A percentile compares a stretch with the other conserved stretches of the same genome.
Conservation (phyloP, 139 green algal species). For the Chloropicon primus region DNA sequence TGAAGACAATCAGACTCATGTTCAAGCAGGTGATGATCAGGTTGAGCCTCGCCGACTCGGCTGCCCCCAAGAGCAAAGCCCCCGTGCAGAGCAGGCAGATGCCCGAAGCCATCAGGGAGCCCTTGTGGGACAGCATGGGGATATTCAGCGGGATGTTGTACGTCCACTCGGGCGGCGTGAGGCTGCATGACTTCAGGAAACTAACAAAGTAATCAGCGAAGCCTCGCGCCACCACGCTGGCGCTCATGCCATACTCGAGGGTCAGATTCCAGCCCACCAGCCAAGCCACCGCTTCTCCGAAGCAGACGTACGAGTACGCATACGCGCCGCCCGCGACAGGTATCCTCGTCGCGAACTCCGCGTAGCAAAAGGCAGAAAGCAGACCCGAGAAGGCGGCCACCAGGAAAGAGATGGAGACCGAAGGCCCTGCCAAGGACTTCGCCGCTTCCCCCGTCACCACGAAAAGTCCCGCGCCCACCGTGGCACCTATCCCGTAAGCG, state of each 20-base stretch:
- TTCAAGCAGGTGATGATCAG: not conserved
- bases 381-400: slow-evolving; percentile 10
- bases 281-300: slow-evolving; percentile 19
- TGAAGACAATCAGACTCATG: slow-evolving; percentile 7
- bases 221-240: slow-evolving; percentile 12
- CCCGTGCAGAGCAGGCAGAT: not conserved
- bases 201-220: slow-evolving; percentile 18
- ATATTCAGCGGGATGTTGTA: not conserved
- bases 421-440: slow-evolving; percentile 3
- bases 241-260: slow-evolving; percentile 21
- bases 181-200: not conserved
- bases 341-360: slow-evolving; percentile 18
- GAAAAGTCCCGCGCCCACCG: slow-evolving; percentile 8
- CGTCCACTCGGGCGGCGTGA: not conserved
- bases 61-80: not conserved
- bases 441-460: slow-evolving; percentile 5
- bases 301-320: slow-evolving; percentile 19
- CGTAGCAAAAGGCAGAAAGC: slow-evolving; percentile 18
- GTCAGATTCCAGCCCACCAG: slow-evolving; percentile 20
- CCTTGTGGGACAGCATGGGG: not conserved
- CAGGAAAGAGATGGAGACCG: slow-evolving; percentile 12
- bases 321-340: slow-evolving; percentile 19
- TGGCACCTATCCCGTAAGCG: slow-evolving; percentile 4
- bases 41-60: slow-evolving; percentile 5
- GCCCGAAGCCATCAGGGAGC: not conserved